These are phyloP conservation scores for Xylariaceae sp. DNA, from an alignment of 2,329 filamentous ascomycete species.

Conservation along the genomic window DNA sequence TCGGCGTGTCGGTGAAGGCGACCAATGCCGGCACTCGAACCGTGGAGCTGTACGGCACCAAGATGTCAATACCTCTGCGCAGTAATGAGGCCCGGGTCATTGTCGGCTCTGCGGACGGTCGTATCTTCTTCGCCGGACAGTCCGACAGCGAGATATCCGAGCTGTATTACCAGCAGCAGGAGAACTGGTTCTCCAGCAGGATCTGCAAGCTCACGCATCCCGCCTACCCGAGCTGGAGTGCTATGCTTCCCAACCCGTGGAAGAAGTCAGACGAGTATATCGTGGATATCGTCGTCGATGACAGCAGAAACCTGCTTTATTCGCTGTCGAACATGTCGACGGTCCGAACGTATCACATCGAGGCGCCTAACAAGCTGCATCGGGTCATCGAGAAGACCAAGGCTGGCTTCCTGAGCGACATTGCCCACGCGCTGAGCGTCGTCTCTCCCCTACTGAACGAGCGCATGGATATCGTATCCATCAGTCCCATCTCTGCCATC, in stretches of 20 bases:
- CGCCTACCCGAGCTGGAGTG: conserved; percentile 57
- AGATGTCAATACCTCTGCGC: conserved; percentile 70
- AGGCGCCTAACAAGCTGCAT: conserved; percentile 51
- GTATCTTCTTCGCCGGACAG: conserved; percentile 85
- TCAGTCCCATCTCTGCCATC: conserved; percentile 72
- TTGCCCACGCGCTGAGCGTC: conserved; percentile 72
- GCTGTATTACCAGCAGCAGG: conserved; percentile 92
- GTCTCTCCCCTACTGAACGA: conserved; percentile 63
- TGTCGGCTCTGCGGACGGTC: conserved; percentile 72
- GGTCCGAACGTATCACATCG: conserved; percentile 87
- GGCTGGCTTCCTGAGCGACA: conserved; percentile 57
- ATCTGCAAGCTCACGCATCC: conserved; percentile 88
- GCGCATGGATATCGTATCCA: conserved; percentile 68
- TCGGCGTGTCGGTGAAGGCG: conserved; percentile 69
- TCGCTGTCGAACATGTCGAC: conserved; percentile 82
- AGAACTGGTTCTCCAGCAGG: conserved; percentile 88
- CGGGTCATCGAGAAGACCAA: conserved; percentile 60
- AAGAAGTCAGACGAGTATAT: conserved; percentile 54
- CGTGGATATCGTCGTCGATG: conserved; percentile 76
- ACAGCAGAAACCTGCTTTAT: conserved; percentile 81
- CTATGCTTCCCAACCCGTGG: conserved; percentile 50
- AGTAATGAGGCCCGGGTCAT: conserved; percentile 73
- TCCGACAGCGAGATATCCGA: conserved; percentile 85
- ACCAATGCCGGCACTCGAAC: conserved; percentile 62
- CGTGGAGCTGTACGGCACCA: conserved; percentile 79